Base-by-base conservation (phyloP, 306 rosid species). In the Pterocarpus macrocarpus region DNA sequence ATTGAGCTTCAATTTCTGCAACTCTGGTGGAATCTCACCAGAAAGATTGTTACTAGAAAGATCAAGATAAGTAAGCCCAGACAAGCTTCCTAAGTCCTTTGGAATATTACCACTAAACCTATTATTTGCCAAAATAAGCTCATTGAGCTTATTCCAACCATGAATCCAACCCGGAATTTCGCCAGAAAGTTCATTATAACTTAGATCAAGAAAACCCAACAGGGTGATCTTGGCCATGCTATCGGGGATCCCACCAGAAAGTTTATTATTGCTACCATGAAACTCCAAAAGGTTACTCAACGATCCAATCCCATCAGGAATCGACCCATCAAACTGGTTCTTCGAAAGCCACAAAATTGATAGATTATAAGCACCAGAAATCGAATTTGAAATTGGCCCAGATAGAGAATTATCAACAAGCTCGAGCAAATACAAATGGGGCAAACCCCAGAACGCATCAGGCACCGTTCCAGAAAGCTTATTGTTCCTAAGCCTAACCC, bases 1-100 rank as follows among this genome's bases (percentile, higher is more conserved):
- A 84, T 75, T 85, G 65, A 91, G 91, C 86, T 88, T 91, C 90
- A 91, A 80, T 69, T 88, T 88, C 73, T 90, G 87, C 85, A 91
- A 71, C 81, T 87, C 85, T 2, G 6, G 1, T 2, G 97, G 94
- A 69, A 91, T 87, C 63, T 84, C 77, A 41, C 97, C 94, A n/a
- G 86, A 83, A 45, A 91, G 67, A 5, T n/a, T 69, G 74, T 91
- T 91, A 39, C 83, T n/a, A 17, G 97, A 87, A 65, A 91, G 97
- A 85, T 91, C 97, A 44, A 91, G 94, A 85, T 69, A 78, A 84
- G 84, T 85, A 47, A 91, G 97, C 68, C 58, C 86, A 0, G 84
- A 83, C 71, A 91, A 83, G 78, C 76, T 88, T 69, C 92, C 97
- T 68, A 91, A 82, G 76, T 90, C 92, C 28, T 76, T 85, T 66